Base-by-base conservation (phyloP, 1,284 basidiomycete genomes). In the Microstroma glucosiphilum region DNA sequence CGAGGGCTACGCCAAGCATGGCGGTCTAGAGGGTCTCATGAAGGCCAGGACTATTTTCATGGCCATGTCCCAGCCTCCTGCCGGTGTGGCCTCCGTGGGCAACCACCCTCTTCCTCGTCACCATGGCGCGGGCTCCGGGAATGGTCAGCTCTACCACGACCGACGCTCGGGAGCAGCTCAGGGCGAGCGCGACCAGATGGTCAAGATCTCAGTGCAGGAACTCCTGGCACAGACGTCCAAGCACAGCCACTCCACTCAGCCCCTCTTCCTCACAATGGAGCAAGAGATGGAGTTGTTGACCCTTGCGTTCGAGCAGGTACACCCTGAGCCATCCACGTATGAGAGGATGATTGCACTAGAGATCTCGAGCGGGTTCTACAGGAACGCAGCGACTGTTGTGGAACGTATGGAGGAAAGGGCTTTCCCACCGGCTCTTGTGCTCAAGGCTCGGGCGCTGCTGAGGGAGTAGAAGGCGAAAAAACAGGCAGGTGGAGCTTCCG, bases 291-390 rank as follows among this genome's bases (percentile, higher is more conserved):
- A 12, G 25, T 40, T 23, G 55, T 13, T 59, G 15, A 8, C 41
- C 8, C 40, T n/a, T 21, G 46, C 19, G 0, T 80, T 83, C 71
- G 85, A 83, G 21, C 85, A 85, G 19, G 89, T 96, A 1, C 94
- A 89, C 80, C 87, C 93, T 67, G 94, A 97, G 83, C 92, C 93
- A 65, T 81, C 87, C 73, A 79, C 90, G 0, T 92, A 90, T 87
- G 92, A 96, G 78, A 86, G 86, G 6, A 98, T 98, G 92, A 88
- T 99, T 68, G 86, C 90, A 21, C 90, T 90, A 2, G 96, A 99
- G 80, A 82, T 97, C 9, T 86, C 86, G 17, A 85, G 84, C 57
- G 91, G 91, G 9, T 84, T 91, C 69, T 84, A 85, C 17, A 85
- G 87, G 48, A 82, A 83, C 13, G 93, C 92, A 0, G 66, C 85